Evolutionary conservation across 169 alveolate species (phyloP), one percentile per base, ranked within the genome.

Genomic region (Plasmodium blacklocki): DNA sequence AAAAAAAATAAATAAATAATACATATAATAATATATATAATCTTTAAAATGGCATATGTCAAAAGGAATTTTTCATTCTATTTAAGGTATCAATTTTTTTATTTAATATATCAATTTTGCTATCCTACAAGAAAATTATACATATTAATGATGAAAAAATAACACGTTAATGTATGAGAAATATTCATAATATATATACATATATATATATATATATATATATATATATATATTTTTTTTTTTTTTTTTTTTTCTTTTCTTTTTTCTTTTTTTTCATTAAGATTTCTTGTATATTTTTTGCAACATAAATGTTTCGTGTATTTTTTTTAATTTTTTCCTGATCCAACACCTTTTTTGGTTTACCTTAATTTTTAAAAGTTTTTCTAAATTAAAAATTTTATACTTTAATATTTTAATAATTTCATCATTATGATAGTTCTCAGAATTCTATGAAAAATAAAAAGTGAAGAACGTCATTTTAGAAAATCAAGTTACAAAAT

Each of bases 291-390:
- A 14, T 14, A 56, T 18, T 18, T 56, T 52, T 52, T 12, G 23
- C 64, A 6, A 6, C n/a, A 6, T 18, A 26, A 47, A 26, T 26
- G 32, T 52, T 12, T 45, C 67, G 39, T 23, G 7, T 8, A 12
- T 18, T 26, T 29, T 26, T 64, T 64, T 64, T 26, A 26, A 11
- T 26, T 64, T 64, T 64, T 23, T 64, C 39, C n/a, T 64, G 26
- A 12, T 39, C 47, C 47, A 29, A 19, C 12, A 21, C 23, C 39
- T 29, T 26, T 54, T 50, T 12, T 43, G n/a, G 32, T 23, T 52
- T 73, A 76, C 89, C 67, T 76, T 76, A 49, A 76, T 76, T 68
- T 76, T 76, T 50, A 76, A 56, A 8, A 76, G 71, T 15, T 76
- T 76, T 56, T 76, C 89, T 32, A 76, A 23, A 58, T 76, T 76